phyloP scores from a whole-genome alignment of 208 protist species.

The Leishmania major region DNA sequence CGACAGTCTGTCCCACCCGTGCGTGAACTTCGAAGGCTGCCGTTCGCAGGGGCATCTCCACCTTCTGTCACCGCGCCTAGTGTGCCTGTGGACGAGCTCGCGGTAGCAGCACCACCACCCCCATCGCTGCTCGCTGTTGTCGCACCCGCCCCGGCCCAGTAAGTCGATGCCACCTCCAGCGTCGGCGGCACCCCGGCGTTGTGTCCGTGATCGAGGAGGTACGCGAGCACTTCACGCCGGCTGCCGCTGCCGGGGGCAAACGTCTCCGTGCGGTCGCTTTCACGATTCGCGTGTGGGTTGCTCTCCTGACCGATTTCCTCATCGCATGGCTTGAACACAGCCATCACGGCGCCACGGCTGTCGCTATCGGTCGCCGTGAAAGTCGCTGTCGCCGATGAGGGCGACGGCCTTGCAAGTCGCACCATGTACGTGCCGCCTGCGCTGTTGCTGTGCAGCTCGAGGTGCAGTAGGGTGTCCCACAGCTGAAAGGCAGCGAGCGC shows the following conservation, averaged over 20 bases:
- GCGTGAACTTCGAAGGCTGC: neutral
- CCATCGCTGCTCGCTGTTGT: neutral
- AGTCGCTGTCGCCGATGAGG: neutral
- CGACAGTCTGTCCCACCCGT: neutral
- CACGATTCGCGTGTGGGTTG: conserved; percentile 62
- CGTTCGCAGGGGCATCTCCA: neutral
- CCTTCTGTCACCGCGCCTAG: neutral
- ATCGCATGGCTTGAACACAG: conserved; percentile 71
- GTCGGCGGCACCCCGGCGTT: conserved; percentile 71
- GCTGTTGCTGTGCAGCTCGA: conserved; percentile 54
- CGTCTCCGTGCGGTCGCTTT: conserved; percentile 40
- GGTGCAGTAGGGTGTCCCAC: conserved; percentile 18
- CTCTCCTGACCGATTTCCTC: conserved; percentile 59
- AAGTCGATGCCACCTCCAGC: conserved; percentile 45
- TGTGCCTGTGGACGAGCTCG: neutral
- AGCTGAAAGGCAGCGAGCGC: conserved; percentile 22
- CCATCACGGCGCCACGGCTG: conserved; percentile 17
- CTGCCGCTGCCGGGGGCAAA: conserved; percentile 71
- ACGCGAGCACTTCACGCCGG: conserved; percentile 70
- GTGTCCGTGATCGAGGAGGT: conserved; percentile 62
- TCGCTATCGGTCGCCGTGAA: neutral
- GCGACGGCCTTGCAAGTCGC: conserved; percentile 8
- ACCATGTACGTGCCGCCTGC: conserved; percentile 82
- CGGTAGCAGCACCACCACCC: neutral
- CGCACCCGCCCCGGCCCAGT: neutral